Percentiles rank a stretch among this genome's conserved stretches.
phyloP scores from a whole-genome alignment of 345 rosid species.

The Microthlaspi erraticum region DNA sequence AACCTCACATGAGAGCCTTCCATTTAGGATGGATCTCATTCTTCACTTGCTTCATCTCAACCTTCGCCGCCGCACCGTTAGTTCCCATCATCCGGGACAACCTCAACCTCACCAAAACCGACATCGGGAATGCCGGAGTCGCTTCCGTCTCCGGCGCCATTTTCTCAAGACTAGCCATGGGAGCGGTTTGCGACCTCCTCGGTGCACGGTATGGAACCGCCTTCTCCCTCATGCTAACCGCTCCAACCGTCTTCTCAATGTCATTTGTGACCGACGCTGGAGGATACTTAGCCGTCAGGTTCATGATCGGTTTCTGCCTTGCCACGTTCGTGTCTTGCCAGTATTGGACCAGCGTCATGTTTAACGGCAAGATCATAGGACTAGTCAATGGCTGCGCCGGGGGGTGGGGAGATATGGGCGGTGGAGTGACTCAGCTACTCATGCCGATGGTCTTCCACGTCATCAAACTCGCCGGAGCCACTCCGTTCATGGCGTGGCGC shows the following conservation, averaged over 20 bases:
- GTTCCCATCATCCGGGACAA: conserved; percentile 84
- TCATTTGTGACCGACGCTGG: conserved; percentile 61
- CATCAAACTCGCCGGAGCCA: conserved; percentile 56
- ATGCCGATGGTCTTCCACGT: conserved; percentile 77
- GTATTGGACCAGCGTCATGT: conserved; percentile 92
- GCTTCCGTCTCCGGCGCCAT: conserved; percentile 89
- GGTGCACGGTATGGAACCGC: conserved; percentile 81
- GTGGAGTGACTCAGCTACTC: conserved; percentile 79
- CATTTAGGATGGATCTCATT: conserved; percentile 89
- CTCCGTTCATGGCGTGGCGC: conserved; percentile 88
- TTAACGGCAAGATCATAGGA: conserved; percentile 80
- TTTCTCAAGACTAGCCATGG: conserved; percentile 78
- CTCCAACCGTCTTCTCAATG: conserved; percentile 86
- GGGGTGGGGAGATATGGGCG: conserved; percentile 93
- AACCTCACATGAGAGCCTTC: conserved; percentile 87
- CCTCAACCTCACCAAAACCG: conserved; percentile 64
- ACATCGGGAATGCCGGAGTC: conserved; percentile 80
- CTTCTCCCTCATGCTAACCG: conserved; percentile 70
- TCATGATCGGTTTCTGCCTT: conserved; percentile 89
- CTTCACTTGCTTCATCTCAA: conserved; percentile 83
- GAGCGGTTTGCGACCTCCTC: conserved; percentile 75
- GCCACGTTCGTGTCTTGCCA: conserved; percentile 90
- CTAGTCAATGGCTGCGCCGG: conserved; percentile 80
- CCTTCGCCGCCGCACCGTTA: conserved; percentile 86
- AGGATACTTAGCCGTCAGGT: conserved; percentile 69